A percentile compares a stretch with the other conserved stretches of the same genome.
These are phyloP conservation scores for Forsythia suspensa DNA, from an alignment of 257 asterid genomes.

Conservation along the genomic window DNA sequence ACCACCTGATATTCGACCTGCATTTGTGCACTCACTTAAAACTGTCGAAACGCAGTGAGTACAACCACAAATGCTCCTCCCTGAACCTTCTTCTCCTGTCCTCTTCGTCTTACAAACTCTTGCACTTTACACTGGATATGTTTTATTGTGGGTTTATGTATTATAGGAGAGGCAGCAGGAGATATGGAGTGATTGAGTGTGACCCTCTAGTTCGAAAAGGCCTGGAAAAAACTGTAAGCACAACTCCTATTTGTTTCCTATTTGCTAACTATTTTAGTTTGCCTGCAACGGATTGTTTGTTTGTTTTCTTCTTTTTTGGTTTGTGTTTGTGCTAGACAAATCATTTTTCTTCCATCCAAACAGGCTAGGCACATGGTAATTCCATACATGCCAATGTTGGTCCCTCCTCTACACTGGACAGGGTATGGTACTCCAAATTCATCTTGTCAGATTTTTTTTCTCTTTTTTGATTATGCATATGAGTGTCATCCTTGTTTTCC, in stretches of 20 bases:
- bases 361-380: constrained; percentile 99
- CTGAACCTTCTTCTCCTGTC: not conserved
- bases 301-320: constrained; percentile 4
- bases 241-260: not conserved
- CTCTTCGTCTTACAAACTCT: constrained; percentile 9
- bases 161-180: constrained; percentile 66
- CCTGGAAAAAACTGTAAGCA: constrained; percentile 84
- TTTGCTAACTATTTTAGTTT: not conserved
- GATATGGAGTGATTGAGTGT: constrained; percentile 94
- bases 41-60: constrained; percentile 77
- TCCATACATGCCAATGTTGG: constrained; percentile 98
- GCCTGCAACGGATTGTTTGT: not conserved
- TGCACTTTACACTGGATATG: constrained; percentile 7
- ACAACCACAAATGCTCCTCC: constrained; percentile 14
- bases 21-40: constrained; percentile 78
- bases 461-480: not conserved
- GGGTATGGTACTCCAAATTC: constrained; percentile 58
- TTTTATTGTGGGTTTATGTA: not conserved
- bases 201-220: constrained; percentile 95
- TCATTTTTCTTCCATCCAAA: constrained; percentile 23
- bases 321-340: constrained; percentile 10
- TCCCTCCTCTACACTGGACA: constrained; percentile 89
- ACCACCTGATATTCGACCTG: constrained; percentile 90
- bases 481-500: not conserved
- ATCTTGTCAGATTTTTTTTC: not conserved